phyloP scores from a whole-genome alignment of 805 yeast genomes.

The Candida awuae region DNA sequence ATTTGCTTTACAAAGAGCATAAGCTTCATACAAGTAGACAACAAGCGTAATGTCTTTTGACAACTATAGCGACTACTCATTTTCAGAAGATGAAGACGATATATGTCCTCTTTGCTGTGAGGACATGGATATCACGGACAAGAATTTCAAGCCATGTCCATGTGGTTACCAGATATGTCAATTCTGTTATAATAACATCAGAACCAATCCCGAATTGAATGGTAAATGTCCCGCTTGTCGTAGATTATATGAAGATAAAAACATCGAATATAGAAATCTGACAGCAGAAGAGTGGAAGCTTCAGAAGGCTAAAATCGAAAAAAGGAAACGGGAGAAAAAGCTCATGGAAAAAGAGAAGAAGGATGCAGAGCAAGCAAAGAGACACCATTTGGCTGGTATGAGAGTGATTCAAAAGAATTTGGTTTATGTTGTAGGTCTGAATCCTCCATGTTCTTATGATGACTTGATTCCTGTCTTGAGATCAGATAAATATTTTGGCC shows the following conservation, averaged over 20 bases:
- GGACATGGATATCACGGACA: conserved; percentile 94
- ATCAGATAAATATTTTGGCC: conserved; percentile 95
- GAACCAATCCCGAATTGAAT: conserved; percentile 90
- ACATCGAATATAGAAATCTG: conserved; percentile 77
- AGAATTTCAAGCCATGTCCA: conserved; percentile 97
- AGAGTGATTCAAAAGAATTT: conserved; percentile 97
- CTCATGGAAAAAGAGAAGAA: conserved; percentile 86
- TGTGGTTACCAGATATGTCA: conserved; percentile 99
- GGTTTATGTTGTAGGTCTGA: conserved; percentile 92
- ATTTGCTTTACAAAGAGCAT: too few species aligned
- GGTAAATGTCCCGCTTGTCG: conserved; percentile 98
- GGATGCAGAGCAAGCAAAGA: conserved; percentile 75
- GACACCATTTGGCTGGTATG: conserved; percentile 92
- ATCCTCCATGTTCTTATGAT: conserved; percentile 81
- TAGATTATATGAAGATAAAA: conserved; percentile 85
- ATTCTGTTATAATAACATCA: conserved; percentile 93
- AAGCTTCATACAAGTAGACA: conserved; percentile 7
- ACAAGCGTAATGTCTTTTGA: conserved; percentile 12
- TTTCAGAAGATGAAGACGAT: conserved; percentile 69
- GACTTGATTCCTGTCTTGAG: conserved; percentile 74
- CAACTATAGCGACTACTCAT: conserved; percentile 42
- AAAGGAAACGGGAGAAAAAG: conserved; percentile 72
- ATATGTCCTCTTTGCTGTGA: conserved; percentile 93
- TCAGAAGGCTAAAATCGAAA: conserved; percentile 73
- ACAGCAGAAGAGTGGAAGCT: conserved; percentile 80